phyloP scores from a whole-genome alignment of 1,284 basidiomycete species.

The Testicularia cyperi region DNA sequence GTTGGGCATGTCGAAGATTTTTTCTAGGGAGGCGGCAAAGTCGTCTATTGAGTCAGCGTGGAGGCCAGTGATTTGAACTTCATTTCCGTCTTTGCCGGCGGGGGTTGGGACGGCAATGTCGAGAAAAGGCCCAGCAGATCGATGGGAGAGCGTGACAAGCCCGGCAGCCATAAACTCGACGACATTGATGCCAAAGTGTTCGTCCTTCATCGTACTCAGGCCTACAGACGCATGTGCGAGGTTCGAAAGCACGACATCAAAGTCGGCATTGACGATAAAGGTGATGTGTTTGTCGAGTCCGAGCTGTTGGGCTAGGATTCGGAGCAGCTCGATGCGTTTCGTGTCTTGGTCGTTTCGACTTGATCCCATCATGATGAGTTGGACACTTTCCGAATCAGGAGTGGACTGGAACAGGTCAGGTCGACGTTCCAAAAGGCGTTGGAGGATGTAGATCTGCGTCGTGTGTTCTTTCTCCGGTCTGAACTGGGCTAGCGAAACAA shows the following conservation, averaged over 20 bases:
- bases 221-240: conserved; percentile 78
- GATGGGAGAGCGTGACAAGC: conserved; percentile 86
- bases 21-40: conserved; percentile 73
- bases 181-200: conserved; percentile 97
- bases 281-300: conserved; percentile 70
- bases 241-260: conserved; percentile 70
- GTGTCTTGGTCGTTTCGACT: conserved; percentile 76
- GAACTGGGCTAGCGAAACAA: conserved; percentile 70
- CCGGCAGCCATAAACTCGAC: conserved; percentile 97
- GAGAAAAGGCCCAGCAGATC: conserved; percentile 84
- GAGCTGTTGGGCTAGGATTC: conserved; percentile 68
- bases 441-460: conserved; percentile 75
- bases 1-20: conserved; percentile 68
- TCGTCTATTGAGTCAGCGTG: conserved; percentile 73
- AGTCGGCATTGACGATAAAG: conserved; percentile 83
- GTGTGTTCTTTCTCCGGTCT: conserved; percentile 89
- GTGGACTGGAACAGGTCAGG: conserved; percentile 30
- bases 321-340: conserved; percentile 69
- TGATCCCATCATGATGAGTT: conserved; percentile 74
- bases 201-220: conserved; percentile 95
- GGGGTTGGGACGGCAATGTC: conserved; percentile 75
- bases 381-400: neutral
- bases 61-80: conserved; percentile 67
- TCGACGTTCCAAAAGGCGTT: conserved; percentile 65
- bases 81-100: neutral